Conservation (phyloP, 805 yeast genomes). For the Myxozyma melibiosi region DNA sequence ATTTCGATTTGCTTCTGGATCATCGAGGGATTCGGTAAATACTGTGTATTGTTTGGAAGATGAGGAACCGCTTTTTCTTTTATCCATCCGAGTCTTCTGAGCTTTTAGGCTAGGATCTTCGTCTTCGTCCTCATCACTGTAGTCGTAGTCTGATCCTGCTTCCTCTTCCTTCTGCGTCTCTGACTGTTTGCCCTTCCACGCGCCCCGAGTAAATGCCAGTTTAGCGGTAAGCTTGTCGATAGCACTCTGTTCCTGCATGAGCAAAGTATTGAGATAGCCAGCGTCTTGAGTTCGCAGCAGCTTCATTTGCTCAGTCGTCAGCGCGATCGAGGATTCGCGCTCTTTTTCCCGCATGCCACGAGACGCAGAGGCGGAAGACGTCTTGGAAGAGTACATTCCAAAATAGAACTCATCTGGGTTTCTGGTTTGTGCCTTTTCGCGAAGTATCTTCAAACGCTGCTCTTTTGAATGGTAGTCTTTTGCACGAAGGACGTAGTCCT, state of each 20-base stretch:
- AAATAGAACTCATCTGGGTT: constrained; percentile 97
- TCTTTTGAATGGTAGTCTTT: constrained; percentile 62
- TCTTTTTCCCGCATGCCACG: constrained; percentile 45
- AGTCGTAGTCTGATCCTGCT: constrained; percentile 41
- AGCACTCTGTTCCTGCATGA: constrained; percentile 67
- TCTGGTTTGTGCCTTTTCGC: constrained; percentile 67
- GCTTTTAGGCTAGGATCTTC: constrained; percentile 51
- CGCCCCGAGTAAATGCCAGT: constrained; percentile 35
- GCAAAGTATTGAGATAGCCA: constrained; percentile 76
- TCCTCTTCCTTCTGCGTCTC: constrained; percentile 2
- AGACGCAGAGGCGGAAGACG: constrained; percentile 49
- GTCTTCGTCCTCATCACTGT: constrained; percentile 47
- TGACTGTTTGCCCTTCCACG: neutral
- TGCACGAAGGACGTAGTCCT: constrained; percentile 69
- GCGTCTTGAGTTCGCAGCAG: constrained; percentile 88
- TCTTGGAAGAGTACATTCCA: constrained; percentile 75
- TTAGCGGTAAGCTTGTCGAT: constrained; percentile 56
- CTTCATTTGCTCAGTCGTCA: constrained; percentile 61
- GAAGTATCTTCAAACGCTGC: constrained; percentile 64
- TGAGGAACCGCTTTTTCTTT: neutral
- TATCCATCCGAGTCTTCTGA: neutral
- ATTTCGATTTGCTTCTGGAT: constrained; percentile 61
- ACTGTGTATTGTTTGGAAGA: constrained; percentile 68
- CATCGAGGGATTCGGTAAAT: constrained; percentile 68
- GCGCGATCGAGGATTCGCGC: constrained; percentile 54